These are phyloP conservation scores for Eutypa lata DNA, from an alignment of 2,329 filamentous ascomycete genomes.

Conservation along the genomic window DNA sequence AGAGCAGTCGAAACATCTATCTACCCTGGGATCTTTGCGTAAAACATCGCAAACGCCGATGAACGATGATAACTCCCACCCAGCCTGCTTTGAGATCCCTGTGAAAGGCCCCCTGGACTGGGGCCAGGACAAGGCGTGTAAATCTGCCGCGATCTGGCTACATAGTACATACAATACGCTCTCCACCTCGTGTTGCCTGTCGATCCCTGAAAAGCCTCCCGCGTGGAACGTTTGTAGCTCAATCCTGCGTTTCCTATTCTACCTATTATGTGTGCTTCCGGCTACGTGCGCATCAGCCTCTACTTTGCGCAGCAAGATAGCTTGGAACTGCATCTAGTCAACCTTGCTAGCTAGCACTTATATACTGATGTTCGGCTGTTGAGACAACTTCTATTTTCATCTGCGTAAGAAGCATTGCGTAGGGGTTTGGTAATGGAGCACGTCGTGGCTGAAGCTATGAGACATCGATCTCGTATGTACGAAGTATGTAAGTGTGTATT, in stretches of 20 bases:
- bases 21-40: not conserved
- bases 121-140: not conserved
- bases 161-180: not conserved
- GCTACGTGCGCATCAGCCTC: not conserved
- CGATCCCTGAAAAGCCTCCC: not conserved
- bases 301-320: not conserved
- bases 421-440: too few relatives aligned
- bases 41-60: not conserved
- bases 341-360: too few relatives aligned
- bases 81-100: not conserved
- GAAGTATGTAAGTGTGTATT: too few relatives aligned
- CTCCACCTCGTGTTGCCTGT: slow-evolving; percentile 1
- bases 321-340: too few relatives aligned
- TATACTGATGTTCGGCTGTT: too few relatives aligned
- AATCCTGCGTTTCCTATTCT: not conserved
- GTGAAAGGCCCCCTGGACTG: not conserved
- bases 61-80: not conserved
- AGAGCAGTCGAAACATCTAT: too few relatives aligned
- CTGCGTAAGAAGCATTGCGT: too few relatives aligned
- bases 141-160: not conserved
- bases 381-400: too few relatives aligned
- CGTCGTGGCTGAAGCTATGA: too few relatives aligned
- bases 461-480: too few relatives aligned
- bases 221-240: not conserved
- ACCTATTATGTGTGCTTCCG: too few relatives aligned